Conservation (phyloP, 148 eudicot species). For the Polygonum aviculare region DNA sequence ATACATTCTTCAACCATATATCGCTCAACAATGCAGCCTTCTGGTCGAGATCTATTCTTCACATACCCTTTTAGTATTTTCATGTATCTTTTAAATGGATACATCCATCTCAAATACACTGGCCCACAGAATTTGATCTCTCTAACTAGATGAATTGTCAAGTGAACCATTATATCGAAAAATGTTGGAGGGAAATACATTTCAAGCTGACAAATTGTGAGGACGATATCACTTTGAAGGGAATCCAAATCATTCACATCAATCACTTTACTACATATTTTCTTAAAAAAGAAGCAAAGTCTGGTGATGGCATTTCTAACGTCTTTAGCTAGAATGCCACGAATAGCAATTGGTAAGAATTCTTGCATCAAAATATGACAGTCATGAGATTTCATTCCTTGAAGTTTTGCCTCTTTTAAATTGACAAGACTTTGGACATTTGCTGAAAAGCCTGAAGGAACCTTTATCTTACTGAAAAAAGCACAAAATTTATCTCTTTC, state of each 20-base stretch:
- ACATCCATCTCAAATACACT: slow-evolving; percentile 13
- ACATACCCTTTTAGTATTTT: slow-evolving; percentile 9
- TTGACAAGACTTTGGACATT: background rate
- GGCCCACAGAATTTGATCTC: slow-evolving; percentile 11
- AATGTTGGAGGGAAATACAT: slow-evolving; percentile 13
- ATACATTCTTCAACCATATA: slow-evolving; percentile 10
- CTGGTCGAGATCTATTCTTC: background rate
- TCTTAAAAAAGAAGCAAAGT: slow-evolving; percentile 1
- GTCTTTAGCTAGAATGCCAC: background rate
- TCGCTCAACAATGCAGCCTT: slow-evolving; percentile 17
- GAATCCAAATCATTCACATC: slow-evolving; percentile 1
- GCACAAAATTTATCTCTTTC: background rate
- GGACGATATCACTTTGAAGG: slow-evolving; percentile 9
- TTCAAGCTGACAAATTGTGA: slow-evolving; percentile 3
- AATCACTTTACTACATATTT: background rate
- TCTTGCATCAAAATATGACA: slow-evolving; percentile 1
- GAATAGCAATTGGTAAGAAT: background rate
- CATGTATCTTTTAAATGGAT: background rate
- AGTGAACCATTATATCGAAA: slow-evolving; percentile 21
- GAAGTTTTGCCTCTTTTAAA: background rate
- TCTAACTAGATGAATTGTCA: background rate
- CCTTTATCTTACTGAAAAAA: slow-evolving; percentile 8
- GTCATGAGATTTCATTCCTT: slow-evolving; percentile 2
- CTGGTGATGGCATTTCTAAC: background rate
- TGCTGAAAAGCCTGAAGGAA: slow-evolving; percentile 6